Evolutionary conservation across 2,329 filamentous ascomycete genomes (phyloP), one percentile per base, ranked within the genome.

Genomic region (Drechslerella dactyloides): DNA sequence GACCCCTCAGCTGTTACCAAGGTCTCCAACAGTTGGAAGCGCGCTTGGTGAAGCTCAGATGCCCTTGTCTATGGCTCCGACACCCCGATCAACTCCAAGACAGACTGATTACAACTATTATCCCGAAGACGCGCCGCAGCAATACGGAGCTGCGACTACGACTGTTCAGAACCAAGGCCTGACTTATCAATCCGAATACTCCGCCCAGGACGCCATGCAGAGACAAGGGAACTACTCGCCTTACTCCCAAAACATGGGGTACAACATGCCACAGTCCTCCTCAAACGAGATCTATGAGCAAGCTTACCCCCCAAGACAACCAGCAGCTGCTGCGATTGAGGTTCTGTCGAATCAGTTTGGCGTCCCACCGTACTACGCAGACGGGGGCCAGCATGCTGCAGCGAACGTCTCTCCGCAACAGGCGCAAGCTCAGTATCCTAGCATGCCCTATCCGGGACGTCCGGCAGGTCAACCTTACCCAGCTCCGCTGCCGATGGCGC

Each of bases 281-380:
- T 69, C 73, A 11, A 74, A 70, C 44, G 70, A 75, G 15, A 65
- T 69, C 1, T 77, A 76, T 72, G 74, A 73, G 23, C 63, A 74
- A 15, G 73, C 75, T 48, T 75, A 76, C 33, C 69, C 76, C 46
- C 76, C 76, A 46, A 70, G 76, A 51, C 73, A 73, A 60, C 76
- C 75, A 13, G 75, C 76, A 54, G 75, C 74, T 69, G 75, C 76
- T 52, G 75, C 76, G 55, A 77, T 77, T 68, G 76, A 77, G 21
- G 75, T 76, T 51, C 64, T 77, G 23, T 76, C 76, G n/a, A 76
- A 74, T 52, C 76, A 77, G 24, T 77, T 77, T 63, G 76, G 76
- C 17, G 59, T 75, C 24, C 58, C 73, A 46, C 75, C 75, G 50
- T 77, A 77, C 72, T 77, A 77, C 58, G 64, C 51, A 35, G 62